A percentile compares a stretch with the other conserved stretches of the same genome.
These are phyloP conservation scores for Diaporthe longicolla DNA, from an alignment of 2,329 filamentous ascomycete genomes.

Conservation along the genomic window DNA sequence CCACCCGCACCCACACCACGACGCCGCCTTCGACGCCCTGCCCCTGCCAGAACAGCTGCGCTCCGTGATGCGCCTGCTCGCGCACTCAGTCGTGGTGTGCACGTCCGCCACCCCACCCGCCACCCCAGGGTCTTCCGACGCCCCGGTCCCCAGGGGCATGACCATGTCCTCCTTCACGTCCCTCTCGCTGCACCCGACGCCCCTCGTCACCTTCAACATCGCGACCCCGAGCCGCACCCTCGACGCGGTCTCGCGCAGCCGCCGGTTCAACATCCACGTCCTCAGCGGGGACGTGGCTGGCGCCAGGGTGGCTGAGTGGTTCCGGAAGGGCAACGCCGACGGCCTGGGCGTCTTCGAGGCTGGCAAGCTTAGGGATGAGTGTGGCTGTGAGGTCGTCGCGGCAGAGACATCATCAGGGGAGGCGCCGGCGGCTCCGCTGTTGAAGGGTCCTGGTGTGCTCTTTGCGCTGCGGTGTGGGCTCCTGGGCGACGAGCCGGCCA, in stretches of 20 bases:
- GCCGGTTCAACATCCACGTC: slow-evolving; percentile 69
- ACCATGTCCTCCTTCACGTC: slow-evolving; percentile 74
- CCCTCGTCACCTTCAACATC: slow-evolving; percentile 71
- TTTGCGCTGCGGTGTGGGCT: slow-evolving; percentile 61
- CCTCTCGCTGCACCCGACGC: slow-evolving; percentile 64
- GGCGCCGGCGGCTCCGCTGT: slow-evolving; percentile 56
- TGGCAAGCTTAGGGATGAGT: slow-evolving; percentile 47
- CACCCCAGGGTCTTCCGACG: background rate
- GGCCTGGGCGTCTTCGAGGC: slow-evolving; percentile 55
- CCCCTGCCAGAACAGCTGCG: slow-evolving; percentile 63
- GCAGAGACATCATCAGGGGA: slow-evolving; percentile 41
- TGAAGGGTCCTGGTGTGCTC: slow-evolving; percentile 67
- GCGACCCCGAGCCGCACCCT: slow-evolving; percentile 69
- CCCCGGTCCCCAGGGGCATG: slow-evolving; percentile 59
- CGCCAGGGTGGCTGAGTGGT: slow-evolving; percentile 65
- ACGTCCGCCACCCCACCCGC: slow-evolving; percentile 54
- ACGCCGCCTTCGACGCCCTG: slow-evolving; percentile 39
- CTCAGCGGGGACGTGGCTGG: slow-evolving; percentile 63
- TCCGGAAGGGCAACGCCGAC: slow-evolving; percentile 63
- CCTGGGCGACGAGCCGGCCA: slow-evolving; percentile 55
- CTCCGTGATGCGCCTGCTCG: slow-evolving; percentile 66
- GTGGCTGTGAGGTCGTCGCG: slow-evolving; percentile 46
- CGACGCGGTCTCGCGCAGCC: slow-evolving; percentile 61
- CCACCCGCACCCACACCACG: slow-evolving; percentile 49
- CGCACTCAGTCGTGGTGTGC: slow-evolving; percentile 69